These are phyloP conservation scores for Candida chilensis DNA, from an alignment of 805 yeast species.

Conservation along the genomic window DNA sequence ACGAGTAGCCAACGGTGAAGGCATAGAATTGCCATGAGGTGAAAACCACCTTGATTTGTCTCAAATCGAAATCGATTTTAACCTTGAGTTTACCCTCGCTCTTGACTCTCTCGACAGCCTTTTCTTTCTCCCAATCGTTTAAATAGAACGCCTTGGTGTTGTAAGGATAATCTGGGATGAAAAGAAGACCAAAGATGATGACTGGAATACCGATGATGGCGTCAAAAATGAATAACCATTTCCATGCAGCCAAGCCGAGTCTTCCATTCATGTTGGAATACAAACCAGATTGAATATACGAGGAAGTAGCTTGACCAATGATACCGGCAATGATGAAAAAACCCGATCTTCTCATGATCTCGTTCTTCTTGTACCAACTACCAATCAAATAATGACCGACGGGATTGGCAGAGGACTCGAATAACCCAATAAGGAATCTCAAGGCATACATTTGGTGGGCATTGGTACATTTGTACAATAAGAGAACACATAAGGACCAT, in stretches of 20 bases:
- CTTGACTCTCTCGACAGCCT: conserved; percentile 3
- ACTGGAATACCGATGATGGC: conserved; percentile 21
- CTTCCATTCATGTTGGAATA: conserved; percentile 15
- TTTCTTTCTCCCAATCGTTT: conserved; percentile 3
- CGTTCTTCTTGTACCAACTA: conserved; percentile 32
- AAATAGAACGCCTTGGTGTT: conserved; percentile 7
- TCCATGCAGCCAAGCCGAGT: conserved; percentile 33
- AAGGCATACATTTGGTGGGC: conserved; percentile 25
- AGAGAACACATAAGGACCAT: conserved; percentile 11
- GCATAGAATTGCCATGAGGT: conserved; percentile 9
- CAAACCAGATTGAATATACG: conserved; percentile 3
- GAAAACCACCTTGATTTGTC: background rate
- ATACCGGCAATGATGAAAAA: conserved; percentile 12
- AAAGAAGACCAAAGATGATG: conserved; percentile 25
- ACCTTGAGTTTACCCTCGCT: conserved; percentile 3
- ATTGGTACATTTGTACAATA: conserved; percentile 9
- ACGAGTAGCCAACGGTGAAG: conserved; percentile 10
- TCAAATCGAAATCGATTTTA: conserved; percentile 2
- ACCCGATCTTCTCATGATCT: conserved; percentile 24
- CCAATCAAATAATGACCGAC: conserved; percentile 26
- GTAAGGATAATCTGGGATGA: conserved; percentile 37
- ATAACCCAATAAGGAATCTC: conserved; percentile 31
- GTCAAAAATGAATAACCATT: conserved; percentile 32
- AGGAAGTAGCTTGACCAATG: conserved; percentile 10
- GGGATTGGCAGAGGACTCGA: conserved; percentile 34